Evolutionary conservation across 306 rosid species (phyloP), one percentile per base, ranked within the genome.

Genomic region (Sindora glabra): DNA sequence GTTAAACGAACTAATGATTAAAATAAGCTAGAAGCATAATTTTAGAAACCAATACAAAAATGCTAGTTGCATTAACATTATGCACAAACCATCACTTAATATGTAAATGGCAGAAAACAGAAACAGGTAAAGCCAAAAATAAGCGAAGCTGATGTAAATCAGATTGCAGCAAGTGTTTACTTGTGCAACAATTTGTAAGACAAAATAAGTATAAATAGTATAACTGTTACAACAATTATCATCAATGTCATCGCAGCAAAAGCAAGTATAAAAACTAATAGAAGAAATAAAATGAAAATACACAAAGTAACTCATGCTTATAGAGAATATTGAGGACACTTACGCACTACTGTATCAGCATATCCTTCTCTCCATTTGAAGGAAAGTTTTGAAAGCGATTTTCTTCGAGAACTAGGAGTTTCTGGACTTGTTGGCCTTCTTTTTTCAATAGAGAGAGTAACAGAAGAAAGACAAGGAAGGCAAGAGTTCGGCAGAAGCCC

Each of bases 291-390:
- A 18, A 27, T n/a, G 41, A 32, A 21, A 42, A 5, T 67, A 54
- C 51, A 50, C 3, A 48, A 59, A 17, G 45, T 47, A 40, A 26
- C 17, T 11, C 17, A 34, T 5, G 2, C 22, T n/a, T 27, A 32
- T 1, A 6, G 48, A 59, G 44, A 34, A 55, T 34, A 62, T 19
- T 0, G 27, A 47, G 48, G 59, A 48, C 48, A 81, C 96, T 88
- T 85, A 91, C 99, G 39, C 44, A 62, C 70, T 17, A 64, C 54
- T 27, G 47, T 59, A 48, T 89, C 99, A 6, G 80, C 33, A 37
- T 73, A 62, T 21, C 86, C 89, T 76, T 89, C 96, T 77, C 67
- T 81, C 81, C 77, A 78, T 74, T 92, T 92, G 56, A 89, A 92
- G n/a, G 99, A 92, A 22, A 80, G 82, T 60, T 67, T 90, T 4